These are phyloP conservation scores for Xanthoparmelia taractica DNA, from an alignment of 495 filamentous ascomycete genomes.

Conservation along the genomic window DNA sequence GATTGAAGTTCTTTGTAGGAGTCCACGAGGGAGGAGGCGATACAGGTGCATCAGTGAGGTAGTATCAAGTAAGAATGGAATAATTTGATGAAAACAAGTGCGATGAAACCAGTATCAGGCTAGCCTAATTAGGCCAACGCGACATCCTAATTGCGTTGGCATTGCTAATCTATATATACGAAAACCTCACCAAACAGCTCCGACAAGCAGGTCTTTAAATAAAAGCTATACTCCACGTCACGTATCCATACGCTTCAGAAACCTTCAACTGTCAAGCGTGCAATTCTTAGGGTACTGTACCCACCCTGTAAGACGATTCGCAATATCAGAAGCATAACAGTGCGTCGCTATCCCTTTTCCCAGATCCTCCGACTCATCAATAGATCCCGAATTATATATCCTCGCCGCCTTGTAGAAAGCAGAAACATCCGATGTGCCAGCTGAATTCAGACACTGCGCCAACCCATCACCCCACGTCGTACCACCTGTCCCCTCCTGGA, in stretches of 20 bases:
- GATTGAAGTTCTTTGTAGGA: neutral
- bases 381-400: slow-evolving; percentile 51
- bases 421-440: slow-evolving; percentile 28
- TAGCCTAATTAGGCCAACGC: neutral
- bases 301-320: slow-evolving; percentile 51
- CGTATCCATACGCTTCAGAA: neutral
- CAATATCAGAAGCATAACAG: slow-evolving; percentile 51
- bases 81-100: neutral
- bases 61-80: neutral
- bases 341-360: slow-evolving; percentile 43
- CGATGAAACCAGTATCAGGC: neutral
- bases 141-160: neutral
- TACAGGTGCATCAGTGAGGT: neutral
- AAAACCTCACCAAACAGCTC: neutral
- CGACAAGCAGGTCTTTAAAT: neutral
- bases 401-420: slow-evolving; percentile 46
- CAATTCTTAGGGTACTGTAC: slow-evolving; percentile 21
- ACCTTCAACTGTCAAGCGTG: slow-evolving; percentile 15
- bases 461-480: slow-evolving; percentile 40
- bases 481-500: slow-evolving; percentile 39
- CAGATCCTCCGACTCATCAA: slow-evolving; percentile 41
- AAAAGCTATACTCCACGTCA: neutral
- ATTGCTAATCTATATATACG: neutral
- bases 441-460: slow-evolving; percentile 30
- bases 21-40: neutral